These are phyloP conservation scores for Alternaria arborescens DNA, from an alignment of 2,329 filamentous ascomycete species.

Conservation along the genomic window DNA sequence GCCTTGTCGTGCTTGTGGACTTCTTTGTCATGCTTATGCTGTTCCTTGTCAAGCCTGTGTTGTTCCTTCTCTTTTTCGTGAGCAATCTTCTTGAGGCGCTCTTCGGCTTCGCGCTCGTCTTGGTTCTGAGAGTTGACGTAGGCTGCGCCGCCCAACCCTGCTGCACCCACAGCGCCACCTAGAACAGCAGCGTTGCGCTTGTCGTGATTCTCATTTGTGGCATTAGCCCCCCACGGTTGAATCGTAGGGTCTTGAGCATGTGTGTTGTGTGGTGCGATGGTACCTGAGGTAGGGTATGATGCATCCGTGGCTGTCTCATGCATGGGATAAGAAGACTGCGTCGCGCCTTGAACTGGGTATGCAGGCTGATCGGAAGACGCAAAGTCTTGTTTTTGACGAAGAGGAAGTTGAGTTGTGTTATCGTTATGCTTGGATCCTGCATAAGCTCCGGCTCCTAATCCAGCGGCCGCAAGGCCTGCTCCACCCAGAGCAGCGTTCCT, in stretches of 20 bases:
- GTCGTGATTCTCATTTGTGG: conserved; percentile 29
- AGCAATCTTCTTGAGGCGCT: conserved; percentile 28
- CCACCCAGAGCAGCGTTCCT: conserved; percentile 37
- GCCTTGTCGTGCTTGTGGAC: conserved; percentile 9
- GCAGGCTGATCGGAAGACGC: conserved; percentile 11
- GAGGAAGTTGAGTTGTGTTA: conserved; percentile 16
- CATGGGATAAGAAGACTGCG: conserved; percentile 11
- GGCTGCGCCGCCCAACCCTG: conserved; percentile 37
- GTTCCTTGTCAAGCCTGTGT: conserved; percentile 28
- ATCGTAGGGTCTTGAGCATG: conserved; percentile 33
- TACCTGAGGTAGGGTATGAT: conserved; percentile 18
- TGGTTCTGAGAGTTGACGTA: conserved; percentile 41
- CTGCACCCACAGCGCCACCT: conserved; percentile 32
- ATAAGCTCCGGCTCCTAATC: conserved; percentile 24
- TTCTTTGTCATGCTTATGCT: conserved; percentile 34
- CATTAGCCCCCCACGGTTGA: conserved; percentile 33
- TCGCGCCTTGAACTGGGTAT: conserved; percentile 7
- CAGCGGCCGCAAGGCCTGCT: conserved; percentile 27
- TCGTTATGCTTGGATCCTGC: conserved; percentile 19
- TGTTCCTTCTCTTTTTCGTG: conserved; percentile 29
- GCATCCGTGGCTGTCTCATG: conserved; percentile 14
- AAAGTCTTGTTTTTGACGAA: conserved; percentile 19
- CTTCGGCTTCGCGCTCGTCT: conserved; percentile 44
- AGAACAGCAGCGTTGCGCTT: conserved; percentile 39
- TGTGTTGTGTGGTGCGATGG: conserved; percentile 20